Conservation (phyloP, 768 basidiomycete genomes). For the Lentinus tigrinus region DNA sequence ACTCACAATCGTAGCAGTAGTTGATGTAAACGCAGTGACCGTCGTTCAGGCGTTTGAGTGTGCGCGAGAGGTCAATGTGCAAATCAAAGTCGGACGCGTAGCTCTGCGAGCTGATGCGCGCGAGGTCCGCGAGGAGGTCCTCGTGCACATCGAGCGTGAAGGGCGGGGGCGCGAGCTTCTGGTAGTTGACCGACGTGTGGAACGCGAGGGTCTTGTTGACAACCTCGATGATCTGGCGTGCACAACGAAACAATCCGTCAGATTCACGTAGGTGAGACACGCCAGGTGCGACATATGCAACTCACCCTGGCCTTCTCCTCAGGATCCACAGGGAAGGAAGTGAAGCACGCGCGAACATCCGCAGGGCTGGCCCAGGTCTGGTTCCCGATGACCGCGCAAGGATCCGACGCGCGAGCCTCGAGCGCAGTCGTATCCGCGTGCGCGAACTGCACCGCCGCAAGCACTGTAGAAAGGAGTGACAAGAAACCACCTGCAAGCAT, state of each 20-base stretch:
- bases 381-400: conserved; percentile 52
- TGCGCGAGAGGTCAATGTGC: conserved; percentile 52
- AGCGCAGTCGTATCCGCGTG: background rate
- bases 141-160: conserved; percentile 57
- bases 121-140: conserved; percentile 50
- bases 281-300: background rate
- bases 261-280: background rate
- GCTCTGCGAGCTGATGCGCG: conserved; percentile 40
- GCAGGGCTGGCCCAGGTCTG: conserved; percentile 54
- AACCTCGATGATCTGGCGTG: conserved; percentile 58
- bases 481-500: conserved; percentile 12
- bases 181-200: conserved; percentile 62
- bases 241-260: background rate
- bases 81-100: conserved; percentile 56
- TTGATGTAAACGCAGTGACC: conserved; percentile 59
- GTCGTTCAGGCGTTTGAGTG: conserved; percentile 56
- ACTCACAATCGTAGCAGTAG: conserved; percentile 52
- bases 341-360: conserved; percentile 51
- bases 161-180: conserved; percentile 52
- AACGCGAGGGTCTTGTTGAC: conserved; percentile 58
- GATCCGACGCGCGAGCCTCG: conserved; percentile 32
- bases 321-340: conserved; percentile 47
- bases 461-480: background rate
- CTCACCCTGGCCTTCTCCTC: conserved; percentile 51
- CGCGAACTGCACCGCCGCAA: background rate